Evolutionary conservation across 1,284 basidiomycete genomes (phyloP), one percentile per base, ranked within the genome.

Genomic region (Sphaerobolus stellatus): DNA sequence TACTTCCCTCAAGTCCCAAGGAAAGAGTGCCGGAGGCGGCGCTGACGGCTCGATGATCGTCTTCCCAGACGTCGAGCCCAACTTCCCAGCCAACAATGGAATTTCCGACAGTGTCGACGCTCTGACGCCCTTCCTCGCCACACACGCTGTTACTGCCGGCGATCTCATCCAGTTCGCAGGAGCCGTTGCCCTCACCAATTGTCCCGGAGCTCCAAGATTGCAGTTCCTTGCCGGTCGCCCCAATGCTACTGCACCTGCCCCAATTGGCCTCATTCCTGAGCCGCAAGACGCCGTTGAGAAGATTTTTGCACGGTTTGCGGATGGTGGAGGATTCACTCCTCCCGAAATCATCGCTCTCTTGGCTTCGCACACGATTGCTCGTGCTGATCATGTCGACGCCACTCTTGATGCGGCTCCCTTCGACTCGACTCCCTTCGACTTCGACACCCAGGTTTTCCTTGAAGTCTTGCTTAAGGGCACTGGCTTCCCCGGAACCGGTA

Each of bases 131-230:
- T 56, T 59, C 45, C 44, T 52, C 29, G n/a, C 9, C n/a, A 41
- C 11, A 16, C n/a, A 57, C 48, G 31, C 18, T 14, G 48, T 62
- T 20, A 20, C 51, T 16, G 53, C 24, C 41, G 11, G 43, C 18
- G 25, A 48, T 46, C 70, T 69, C 62, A 72, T 76, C 54, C 73
- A 76, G 57, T 75, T 76, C 49, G 72, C 73, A 16, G 74, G 70
- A 30, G 74, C 73, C 8, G 71, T 74, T 34, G 52, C n/a, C 36
- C 27, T 53, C 40, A 28, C 56, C 20, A 61, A 61, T 50, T 62
- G 60, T 46, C 59, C 60, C 24, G 60, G 60, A 46, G 60, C 59
- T 4, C 60, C 60, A 8, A 50, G 41, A 11, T 49, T 62, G 2
- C 44, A 60, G 41, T 60, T 60, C 52, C 49, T 58, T n/a, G 44